A percentile compares a stretch with the other conserved stretches of the same genome.
Conservation (phyloP, 495 filamentous ascomycete species). For the Acidiella bohemica region DNA sequence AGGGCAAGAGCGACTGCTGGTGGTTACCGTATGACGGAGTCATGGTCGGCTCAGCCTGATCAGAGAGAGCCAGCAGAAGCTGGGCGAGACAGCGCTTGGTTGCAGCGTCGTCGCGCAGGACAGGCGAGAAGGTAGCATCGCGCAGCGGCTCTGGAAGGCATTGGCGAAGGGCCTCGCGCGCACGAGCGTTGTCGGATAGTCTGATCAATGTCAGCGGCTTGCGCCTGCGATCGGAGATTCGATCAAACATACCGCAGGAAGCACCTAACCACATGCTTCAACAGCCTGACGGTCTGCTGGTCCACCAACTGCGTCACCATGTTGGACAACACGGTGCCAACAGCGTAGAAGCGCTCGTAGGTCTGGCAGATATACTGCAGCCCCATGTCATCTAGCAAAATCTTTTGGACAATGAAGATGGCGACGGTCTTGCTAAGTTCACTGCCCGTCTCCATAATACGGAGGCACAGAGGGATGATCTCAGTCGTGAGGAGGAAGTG, state of each 20-base stretch:
- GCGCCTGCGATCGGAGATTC: constrained; percentile 1
- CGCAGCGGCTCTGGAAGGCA: constrained; percentile 94
- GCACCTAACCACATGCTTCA: constrained; percentile 97
- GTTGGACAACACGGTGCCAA: constrained; percentile 93
- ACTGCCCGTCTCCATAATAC: constrained; percentile 98
- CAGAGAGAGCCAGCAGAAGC: constrained; percentile 89
- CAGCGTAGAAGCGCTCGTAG: constrained; percentile 98
- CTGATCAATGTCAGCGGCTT: constrained; percentile 33
- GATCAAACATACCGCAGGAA: constrained; percentile 62
- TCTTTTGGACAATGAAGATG: constrained; percentile 99
- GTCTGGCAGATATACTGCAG: constrained; percentile 97
- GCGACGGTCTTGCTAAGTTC: constrained; percentile 98
- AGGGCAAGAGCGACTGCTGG: constrained; percentile 14
- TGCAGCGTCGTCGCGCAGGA: constrained; percentile 91
- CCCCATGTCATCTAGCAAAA: constrained; percentile 92
- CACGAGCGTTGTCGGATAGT: constrained; percentile 88
- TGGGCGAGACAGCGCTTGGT: constrained; percentile 97
- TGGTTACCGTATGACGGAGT: constrained; percentile 8
- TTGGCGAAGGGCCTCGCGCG: constrained; percentile 87
- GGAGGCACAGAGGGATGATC: constrained; percentile 93
- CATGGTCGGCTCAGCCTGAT: constrained; percentile 29
- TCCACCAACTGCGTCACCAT: constrained; percentile 97
- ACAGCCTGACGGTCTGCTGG: constrained; percentile 85
- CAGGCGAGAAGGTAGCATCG: constrained; percentile 91
- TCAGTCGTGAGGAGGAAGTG: constrained; percentile 98